A percentile compares a stretch with the other conserved stretches of the same genome.
Conservation (phyloP, 2,329 filamentous ascomycete genomes). For the Monilinia vaccinii-corymbosi region DNA sequence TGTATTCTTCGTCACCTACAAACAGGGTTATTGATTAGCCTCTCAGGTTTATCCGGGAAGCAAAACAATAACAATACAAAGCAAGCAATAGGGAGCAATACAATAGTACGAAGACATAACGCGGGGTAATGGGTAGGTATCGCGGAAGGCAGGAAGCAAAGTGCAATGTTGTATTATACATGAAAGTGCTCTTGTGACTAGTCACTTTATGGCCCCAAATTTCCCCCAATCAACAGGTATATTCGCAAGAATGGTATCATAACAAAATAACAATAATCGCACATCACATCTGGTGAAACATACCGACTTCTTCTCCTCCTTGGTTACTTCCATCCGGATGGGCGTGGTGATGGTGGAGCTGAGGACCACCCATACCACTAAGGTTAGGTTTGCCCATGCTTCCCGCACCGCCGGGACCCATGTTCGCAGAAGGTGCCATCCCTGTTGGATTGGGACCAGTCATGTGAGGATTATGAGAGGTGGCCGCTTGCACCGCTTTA, state of each 20-base stretch:
- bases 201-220: slow-evolving; percentile 14
- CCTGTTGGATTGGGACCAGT: slow-evolving; percentile 57
- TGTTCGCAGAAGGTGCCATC: slow-evolving; percentile 53
- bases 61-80: slow-evolving; percentile 16
- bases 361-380: slow-evolving; percentile 51
- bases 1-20: slow-evolving; percentile 53
- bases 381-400: slow-evolving; percentile 59
- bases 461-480: slow-evolving; percentile 51
- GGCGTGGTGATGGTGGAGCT: slow-evolving; percentile 64
- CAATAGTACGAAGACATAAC: slow-evolving; percentile 25
- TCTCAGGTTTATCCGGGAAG: slow-evolving; percentile 26
- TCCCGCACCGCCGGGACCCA: slow-evolving; percentile 45
- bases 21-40: slow-evolving; percentile 26
- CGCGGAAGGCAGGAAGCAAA: slow-evolving; percentile 23
- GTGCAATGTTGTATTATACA: slow-evolving; percentile 32
- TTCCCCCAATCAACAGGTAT: slow-evolving; percentile 20
- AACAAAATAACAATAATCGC: slow-evolving; percentile 26
- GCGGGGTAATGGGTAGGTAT: slow-evolving; percentile 22
- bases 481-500: slow-evolving; percentile 53
- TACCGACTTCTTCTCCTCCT: slow-evolving; percentile 82
- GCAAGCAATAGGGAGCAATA: slow-evolving; percentile 18
- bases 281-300: slow-evolving; percentile 74
- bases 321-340: slow-evolving; percentile 59
- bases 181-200: slow-evolving; percentile 24
- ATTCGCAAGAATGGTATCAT: slow-evolving; percentile 28